Evolutionary conservation across 2,329 filamentous ascomycete genomes (phyloP).

Genomic region (Aureobasidium sp.): DNA sequence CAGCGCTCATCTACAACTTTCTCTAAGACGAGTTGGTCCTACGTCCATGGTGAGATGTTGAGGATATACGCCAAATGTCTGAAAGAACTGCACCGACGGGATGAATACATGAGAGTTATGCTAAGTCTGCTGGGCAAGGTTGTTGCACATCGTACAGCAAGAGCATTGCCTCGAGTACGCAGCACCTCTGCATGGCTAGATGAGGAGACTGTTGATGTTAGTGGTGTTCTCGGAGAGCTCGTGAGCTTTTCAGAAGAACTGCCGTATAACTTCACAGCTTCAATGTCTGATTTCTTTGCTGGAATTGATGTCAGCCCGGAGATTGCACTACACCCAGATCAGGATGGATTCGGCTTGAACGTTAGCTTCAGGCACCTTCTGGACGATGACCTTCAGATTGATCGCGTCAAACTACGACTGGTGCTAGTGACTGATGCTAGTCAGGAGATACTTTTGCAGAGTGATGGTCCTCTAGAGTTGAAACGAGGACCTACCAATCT

Average conservation of each 20-base stretch:
- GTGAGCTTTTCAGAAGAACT: constrained; percentile 41
- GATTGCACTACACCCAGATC: constrained; percentile 59
- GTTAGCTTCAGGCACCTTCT: constrained; percentile 64
- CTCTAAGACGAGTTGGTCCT: constrained; percentile 66
- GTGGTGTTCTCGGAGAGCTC: constrained; percentile 32
- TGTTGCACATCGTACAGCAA: constrained; percentile 35
- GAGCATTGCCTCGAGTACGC: not conserved
- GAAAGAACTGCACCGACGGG: constrained; percentile 62
- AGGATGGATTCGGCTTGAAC: constrained; percentile 65
- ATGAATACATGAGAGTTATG: constrained; percentile 70
- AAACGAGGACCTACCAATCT: constrained; percentile 47
- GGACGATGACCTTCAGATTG: constrained; percentile 58
- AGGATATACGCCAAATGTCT: constrained; percentile 80
- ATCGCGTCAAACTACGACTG: constrained; percentile 56
- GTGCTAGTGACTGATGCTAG: constrained; percentile 47
- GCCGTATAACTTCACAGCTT: constrained; percentile 55
- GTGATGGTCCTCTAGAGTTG: constrained; percentile 37
- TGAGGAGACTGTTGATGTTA: constrained; percentile 30
- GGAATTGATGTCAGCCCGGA: constrained; percentile 58
- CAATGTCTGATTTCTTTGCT: constrained; percentile 65
- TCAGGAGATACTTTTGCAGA: constrained; percentile 60
- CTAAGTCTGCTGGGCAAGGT: constrained; percentile 66
- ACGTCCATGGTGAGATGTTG: constrained; percentile 74
- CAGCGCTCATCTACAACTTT: constrained; percentile 71
- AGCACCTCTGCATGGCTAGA: constrained; percentile 27